phyloP scores from a whole-genome alignment of 2,329 filamentous ascomycete species.

The Arthrocladium fulminans region DNA sequence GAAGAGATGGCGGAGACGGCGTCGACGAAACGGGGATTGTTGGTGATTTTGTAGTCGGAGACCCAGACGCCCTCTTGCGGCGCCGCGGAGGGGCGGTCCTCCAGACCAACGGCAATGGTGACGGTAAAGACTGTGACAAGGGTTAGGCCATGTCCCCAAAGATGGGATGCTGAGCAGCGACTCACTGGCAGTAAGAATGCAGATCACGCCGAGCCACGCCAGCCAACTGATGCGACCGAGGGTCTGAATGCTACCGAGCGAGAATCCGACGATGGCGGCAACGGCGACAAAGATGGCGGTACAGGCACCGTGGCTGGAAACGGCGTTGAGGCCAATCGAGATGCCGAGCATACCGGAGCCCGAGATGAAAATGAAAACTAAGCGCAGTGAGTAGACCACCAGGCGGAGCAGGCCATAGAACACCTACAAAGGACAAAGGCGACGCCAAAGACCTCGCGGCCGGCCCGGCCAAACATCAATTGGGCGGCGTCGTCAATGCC shows the following conservation, averaged over 20 bases:
- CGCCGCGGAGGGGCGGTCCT: too few relatives aligned
- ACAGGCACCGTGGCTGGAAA: slow-evolving; percentile 50
- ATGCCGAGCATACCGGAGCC: slow-evolving; percentile 52
- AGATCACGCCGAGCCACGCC: slow-evolving; percentile 52
- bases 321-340: slow-evolving; percentile 51
- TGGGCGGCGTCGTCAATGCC: slow-evolving; percentile 43
- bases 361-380: slow-evolving; percentile 45
- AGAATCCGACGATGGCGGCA: slow-evolving; percentile 42
- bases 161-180: too few relatives aligned
- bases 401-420: slow-evolving; percentile 39
- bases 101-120: too few relatives aligned
- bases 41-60: too few relatives aligned
- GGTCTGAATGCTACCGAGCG: slow-evolving; percentile 47
- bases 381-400: background rate
- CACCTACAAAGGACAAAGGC: slow-evolving; percentile 46
- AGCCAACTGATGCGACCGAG: slow-evolving; percentile 54
- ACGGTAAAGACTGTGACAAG: too few relatives aligned
- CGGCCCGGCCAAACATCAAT: slow-evolving; percentile 51
- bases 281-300: slow-evolving; percentile 51
- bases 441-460: slow-evolving; percentile 45
- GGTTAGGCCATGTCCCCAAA: too few relatives aligned
- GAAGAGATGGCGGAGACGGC: too few relatives aligned
- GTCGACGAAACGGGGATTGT: too few relatives aligned
- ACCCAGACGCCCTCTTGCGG: too few relatives aligned
- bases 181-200: slow-evolving; percentile 44